Evolutionary conservation across 2,329 filamentous ascomycete genomes (phyloP).

Genomic region (Fusarium austroafricanum): DNA sequence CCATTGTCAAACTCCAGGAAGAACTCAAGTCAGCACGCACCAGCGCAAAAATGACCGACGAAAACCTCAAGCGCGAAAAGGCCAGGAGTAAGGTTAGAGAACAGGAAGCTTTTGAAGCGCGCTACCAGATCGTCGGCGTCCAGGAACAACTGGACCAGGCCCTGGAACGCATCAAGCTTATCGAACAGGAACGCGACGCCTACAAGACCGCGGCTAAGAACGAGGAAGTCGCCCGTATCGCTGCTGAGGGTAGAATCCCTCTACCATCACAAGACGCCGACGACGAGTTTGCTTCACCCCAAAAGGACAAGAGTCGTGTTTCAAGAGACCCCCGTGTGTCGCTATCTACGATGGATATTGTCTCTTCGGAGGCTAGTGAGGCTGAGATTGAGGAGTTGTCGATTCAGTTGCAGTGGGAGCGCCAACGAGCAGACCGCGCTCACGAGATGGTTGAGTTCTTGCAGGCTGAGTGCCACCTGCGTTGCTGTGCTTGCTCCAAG

Average conservation of each 20-base stretch:
- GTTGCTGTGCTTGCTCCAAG: constrained; percentile 71
- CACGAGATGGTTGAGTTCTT: constrained; percentile 81
- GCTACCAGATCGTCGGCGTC: constrained; percentile 72
- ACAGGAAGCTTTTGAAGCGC: constrained; percentile 75
- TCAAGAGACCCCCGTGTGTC: constrained; percentile 57
- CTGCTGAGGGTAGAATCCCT: constrained; percentile 76
- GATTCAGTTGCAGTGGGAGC: constrained; percentile 66
- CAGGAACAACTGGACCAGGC: constrained; percentile 76
- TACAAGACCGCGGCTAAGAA: constrained; percentile 78
- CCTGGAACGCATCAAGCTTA: constrained; percentile 70
- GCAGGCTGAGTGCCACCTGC: constrained; percentile 77
- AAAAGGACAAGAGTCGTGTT: constrained; percentile 62
- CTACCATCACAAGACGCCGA: constrained; percentile 68
- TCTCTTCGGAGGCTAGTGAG: constrained; percentile 66
- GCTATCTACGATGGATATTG: constrained; percentile 61
- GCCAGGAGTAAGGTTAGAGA: constrained; percentile 70
- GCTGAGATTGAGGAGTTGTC: constrained; percentile 69
- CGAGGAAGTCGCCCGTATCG: constrained; percentile 78
- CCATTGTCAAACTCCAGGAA: constrained; percentile 77
- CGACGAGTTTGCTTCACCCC: constrained; percentile 72
- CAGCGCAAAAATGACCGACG: constrained; percentile 66
- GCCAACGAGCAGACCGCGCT: constrained; percentile 74
- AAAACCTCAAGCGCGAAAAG: constrained; percentile 72
- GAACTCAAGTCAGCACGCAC: constrained; percentile 73
- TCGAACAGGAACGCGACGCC: constrained; percentile 80